phyloP scores from a whole-genome alignment of 2,329 filamentous ascomycete species.

The Exserohilum rostratum region DNA sequence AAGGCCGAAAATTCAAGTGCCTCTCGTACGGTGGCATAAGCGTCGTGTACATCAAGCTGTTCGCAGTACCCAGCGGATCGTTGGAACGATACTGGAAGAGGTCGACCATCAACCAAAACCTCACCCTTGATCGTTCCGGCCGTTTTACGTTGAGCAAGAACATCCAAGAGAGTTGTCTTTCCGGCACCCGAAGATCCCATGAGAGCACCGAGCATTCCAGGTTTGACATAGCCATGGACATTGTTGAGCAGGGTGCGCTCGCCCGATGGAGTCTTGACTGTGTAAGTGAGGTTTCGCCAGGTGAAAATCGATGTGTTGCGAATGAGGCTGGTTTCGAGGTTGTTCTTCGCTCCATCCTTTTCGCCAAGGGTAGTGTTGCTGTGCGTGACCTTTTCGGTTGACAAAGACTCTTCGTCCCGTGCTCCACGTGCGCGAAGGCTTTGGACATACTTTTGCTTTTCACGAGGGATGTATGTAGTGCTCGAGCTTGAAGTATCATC shows the following conservation, averaged over 20 bases:
- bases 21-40: slow-evolving; percentile 37
- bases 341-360: slow-evolving; percentile 18
- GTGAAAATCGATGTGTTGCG: slow-evolving; percentile 74
- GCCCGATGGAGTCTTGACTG: slow-evolving; percentile 58
- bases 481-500: slow-evolving; percentile 58
- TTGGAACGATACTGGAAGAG: slow-evolving; percentile 35
- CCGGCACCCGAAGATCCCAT: slow-evolving; percentile 43
- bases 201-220: slow-evolving; percentile 56
- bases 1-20: slow-evolving; percentile 40
- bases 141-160: slow-evolving; percentile 37
- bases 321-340: slow-evolving; percentile 49
- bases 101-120: slow-evolving; percentile 38
- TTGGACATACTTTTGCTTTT: slow-evolving; percentile 27
- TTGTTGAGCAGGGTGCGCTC: slow-evolving; percentile 57
- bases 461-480: slow-evolving; percentile 64
- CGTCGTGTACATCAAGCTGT: slow-evolving; percentile 40
- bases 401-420: slow-evolving; percentile 59
- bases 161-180: slow-evolving; percentile 44
- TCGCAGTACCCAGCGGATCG: slow-evolving; percentile 44
- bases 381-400: slow-evolving; percentile 17
- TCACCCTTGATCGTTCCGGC: slow-evolving; percentile 37
- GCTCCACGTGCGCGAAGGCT: slow-evolving; percentile 12
- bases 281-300: slow-evolving; percentile 61
- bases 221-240: slow-evolving; percentile 61
- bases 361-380: slow-evolving; percentile 33